Evolutionary conservation across 768 basidiomycete species (phyloP), one percentile per base, ranked within the genome.

Genomic region (Pleurotus djamor): DNA sequence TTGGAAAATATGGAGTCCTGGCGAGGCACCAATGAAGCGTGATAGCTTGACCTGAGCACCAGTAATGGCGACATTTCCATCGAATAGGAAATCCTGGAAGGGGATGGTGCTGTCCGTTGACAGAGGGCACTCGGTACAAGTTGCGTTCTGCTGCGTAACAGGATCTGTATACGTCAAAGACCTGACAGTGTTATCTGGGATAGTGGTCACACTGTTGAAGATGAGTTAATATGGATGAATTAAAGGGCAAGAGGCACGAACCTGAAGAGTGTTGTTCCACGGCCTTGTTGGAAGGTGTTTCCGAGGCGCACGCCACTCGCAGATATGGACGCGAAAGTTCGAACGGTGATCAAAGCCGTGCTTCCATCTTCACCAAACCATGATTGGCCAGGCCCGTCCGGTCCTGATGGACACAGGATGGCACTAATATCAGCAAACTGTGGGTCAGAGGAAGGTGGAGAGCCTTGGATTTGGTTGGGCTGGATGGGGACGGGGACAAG

Each of bases 1-100:
- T 67, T 98, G 94, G n/a, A 98, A 70, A 52, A 97, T 79, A 69
- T 96, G 94, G 36, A 99, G 74, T 45, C 96, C 97, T 3, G 92
- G 83, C 6, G 86, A 83, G 7, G 77, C 72, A 38, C 95, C 96
- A 48, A 76, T 81, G 82, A 89, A 96, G 49, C 79, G 74, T 6
- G 88, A 85, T 16, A 98, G 77, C 57, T 86, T 89, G 66, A 99
- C 78, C 71, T 96, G 89, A 61, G 97, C 85, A 52, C 97, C 97
- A 5, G 95, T 97, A 65, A 98, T 83, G n/a, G 79, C 74, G 36
- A 83, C 69, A 5, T 82, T 69, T 32, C 68, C 69, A 52, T 79
- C 72, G 70, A 98, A 98, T 44, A 97, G 75, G 75, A 97, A 99
- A 72, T 99, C 97, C 71, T 98, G 95, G 69, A 94, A 98, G 1